Base-by-base conservation (phyloP, 1,139 yeast species). In the Diutina pseudorugosa region DNA sequence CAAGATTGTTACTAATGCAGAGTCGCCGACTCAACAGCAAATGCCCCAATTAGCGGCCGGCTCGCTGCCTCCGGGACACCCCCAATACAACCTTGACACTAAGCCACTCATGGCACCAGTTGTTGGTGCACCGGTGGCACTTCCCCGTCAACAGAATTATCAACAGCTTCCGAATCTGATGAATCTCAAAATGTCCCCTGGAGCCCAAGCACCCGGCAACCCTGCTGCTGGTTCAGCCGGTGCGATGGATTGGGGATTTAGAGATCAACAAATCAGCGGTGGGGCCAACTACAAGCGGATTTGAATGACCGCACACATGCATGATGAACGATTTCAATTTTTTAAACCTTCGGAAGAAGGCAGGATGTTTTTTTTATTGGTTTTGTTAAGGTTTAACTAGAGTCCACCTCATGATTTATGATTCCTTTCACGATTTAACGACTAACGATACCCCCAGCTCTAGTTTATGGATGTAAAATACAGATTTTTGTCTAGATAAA, bases 221-320 rank as follows among this genome's bases (percentile, higher is more conserved):
- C 5, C 12, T 30, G 36, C 36, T 9, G 14, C 36, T 14, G 36
- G 36, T 9, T 30, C 36, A 23, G 4, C 33, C 5, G 20, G 27
- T 14, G 19, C 36, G 4, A 25, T 45, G 49, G 40, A 45, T 23
- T 25, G 49, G 49, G 41, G 49, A n/a, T 45, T 14, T 27, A n/a
- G 49, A 3, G 49, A 45, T 20, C 49, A 45, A 27, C 49, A 45
- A 16, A n/a, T 45, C 6, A 45, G 49, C 21, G 40, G 49, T n/a
- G 40, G 40, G 3, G n/a, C 49, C 49, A 43, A 43, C 19, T 45
- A 25, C n/a, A 45, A 45, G 49, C 30, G 40, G 41, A 18, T 45
- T n/a, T 45, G 49, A 45, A 21, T 30, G 6, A 14, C 36, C 36
- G 36, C 36, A 30, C 4, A 12, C 16, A 30, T 30, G 36, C 36